Conservation (phyloP, 2,329 filamentous ascomycete species). For the Colletotrichum sp. region DNA sequence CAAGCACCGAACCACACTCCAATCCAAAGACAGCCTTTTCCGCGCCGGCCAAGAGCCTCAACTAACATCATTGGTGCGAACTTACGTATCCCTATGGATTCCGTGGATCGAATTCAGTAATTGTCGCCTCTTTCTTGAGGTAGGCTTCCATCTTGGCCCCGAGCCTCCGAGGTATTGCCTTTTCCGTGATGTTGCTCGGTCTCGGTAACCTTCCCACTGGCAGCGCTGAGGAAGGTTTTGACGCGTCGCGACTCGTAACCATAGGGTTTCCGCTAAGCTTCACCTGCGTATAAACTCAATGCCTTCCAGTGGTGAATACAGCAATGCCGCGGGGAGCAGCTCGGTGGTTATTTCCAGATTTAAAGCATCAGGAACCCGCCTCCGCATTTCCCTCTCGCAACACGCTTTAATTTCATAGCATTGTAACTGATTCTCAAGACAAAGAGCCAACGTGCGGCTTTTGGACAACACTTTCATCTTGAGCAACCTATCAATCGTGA, state of each 20-base stretch:
- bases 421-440: rapidly evolving
- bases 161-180: neutral
- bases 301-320: neutral
- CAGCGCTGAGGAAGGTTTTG: neutral
- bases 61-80: neutral
- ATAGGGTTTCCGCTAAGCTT: neutral
- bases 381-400: too few relatives aligned
- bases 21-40: rapidly evolving
- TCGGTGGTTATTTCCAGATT: neutral
- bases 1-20: neutral
- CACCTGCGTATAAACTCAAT: neutral
- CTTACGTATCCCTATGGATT: neutral
- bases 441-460: rapidly evolving
- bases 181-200: neutral
- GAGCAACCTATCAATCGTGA: neutral
- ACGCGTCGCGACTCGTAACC: neutral
- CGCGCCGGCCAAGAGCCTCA: neutral
- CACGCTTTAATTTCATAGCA: too few relatives aligned
- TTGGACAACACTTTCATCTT: neutral
- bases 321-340: neutral
- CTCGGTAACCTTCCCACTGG: neutral
- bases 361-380: neutral
- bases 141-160: neutral
- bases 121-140: neutral
- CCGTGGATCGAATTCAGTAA: neutral